Conservation (phyloP, 2,329 filamentous ascomycete species). For the Aciculosporium take region DNA sequence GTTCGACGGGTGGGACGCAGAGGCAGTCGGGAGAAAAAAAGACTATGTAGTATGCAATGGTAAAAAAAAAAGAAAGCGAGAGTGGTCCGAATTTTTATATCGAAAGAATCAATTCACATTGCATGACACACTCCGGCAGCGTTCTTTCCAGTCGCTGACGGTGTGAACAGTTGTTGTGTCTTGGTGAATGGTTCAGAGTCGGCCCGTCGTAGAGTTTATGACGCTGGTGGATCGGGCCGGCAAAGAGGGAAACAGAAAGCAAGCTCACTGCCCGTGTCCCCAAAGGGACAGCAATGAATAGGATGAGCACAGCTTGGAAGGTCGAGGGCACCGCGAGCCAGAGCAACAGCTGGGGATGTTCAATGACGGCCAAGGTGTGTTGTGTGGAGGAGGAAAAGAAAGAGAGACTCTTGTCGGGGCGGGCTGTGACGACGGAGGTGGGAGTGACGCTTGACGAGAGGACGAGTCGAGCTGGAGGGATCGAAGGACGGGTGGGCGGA, state of each 20-base stretch:
- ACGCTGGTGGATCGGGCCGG: background rate
- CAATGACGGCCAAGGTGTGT: conserved; percentile 5
- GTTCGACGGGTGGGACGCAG: background rate
- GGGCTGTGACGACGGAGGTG: too few species aligned
- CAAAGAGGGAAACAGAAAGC: conserved; percentile 8
- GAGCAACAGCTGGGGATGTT: conserved; percentile 10
- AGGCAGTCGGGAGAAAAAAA: background rate
- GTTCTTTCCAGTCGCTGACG: conserved; percentile 5
- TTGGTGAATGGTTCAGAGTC: background rate
- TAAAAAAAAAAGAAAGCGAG: conserved; percentile 2
- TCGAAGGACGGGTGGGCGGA: background rate
- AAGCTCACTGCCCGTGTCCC: conserved; percentile 10
- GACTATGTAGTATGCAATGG: background rate
- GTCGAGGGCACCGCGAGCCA: conserved; percentile 4
- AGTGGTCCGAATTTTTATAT: background rate
- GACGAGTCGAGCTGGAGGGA: conserved; percentile 3
- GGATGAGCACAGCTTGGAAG: conserved; percentile 8
- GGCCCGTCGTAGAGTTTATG: background rate
- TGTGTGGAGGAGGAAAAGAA: conserved; percentile 2
- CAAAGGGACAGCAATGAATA: conserved; percentile 11
- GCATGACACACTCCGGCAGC: background rate
- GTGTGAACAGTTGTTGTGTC: conserved; percentile 4
- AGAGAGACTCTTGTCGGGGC: too few species aligned
- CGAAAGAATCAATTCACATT: conserved; percentile 1
- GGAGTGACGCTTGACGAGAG: background rate